Percentiles rank a stretch among this genome's conserved stretches.
Conservation (phyloP, 768 basidiomycete species). For the Flagelloscypha sp. region DNA sequence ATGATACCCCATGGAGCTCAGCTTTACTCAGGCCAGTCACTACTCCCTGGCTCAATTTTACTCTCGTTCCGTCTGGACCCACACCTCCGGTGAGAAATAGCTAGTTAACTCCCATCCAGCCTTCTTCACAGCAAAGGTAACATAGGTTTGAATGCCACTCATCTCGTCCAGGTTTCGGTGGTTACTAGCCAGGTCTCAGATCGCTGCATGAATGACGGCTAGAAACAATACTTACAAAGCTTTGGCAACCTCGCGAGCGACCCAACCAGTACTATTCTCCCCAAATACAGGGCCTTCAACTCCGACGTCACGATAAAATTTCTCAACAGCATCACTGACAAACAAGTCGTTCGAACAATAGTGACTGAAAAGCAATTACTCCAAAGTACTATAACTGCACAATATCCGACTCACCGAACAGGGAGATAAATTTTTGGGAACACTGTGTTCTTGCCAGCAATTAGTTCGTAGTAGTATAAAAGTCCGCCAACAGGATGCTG, state of each 20-base stretch:
- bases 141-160: conserved; percentile 23
- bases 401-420: conserved; percentile 17
- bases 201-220: conserved; percentile 1
- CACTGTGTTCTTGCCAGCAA: conserved; percentile 18
- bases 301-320: conserved; percentile 16
- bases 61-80: too few relatives aligned
- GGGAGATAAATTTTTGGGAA: conserved; percentile 25
- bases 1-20: too few relatives aligned
- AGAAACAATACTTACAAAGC: conserved; percentile 17
- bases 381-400: too few relatives aligned
- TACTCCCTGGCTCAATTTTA: too few relatives aligned
- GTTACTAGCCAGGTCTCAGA: conserved; percentile 9
- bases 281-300: conserved; percentile 9
- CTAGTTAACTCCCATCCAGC: conserved; percentile 24
- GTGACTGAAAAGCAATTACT: conserved; percentile 13
- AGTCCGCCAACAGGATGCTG: conserved; percentile 21
- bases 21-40: too few relatives aligned
- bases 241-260: conserved; percentile 18
- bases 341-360: conserved; percentile 20
- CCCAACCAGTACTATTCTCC: too few relatives aligned
- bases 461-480: conserved; percentile 24
- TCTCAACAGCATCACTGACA: conserved; percentile 21
- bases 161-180: conserved; percentile 17
- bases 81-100: conserved; percentile 26
- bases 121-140: conserved; percentile 23